Base-by-base conservation (phyloP, 306 rosid genomes). In the Benincasa hispida region DNA sequence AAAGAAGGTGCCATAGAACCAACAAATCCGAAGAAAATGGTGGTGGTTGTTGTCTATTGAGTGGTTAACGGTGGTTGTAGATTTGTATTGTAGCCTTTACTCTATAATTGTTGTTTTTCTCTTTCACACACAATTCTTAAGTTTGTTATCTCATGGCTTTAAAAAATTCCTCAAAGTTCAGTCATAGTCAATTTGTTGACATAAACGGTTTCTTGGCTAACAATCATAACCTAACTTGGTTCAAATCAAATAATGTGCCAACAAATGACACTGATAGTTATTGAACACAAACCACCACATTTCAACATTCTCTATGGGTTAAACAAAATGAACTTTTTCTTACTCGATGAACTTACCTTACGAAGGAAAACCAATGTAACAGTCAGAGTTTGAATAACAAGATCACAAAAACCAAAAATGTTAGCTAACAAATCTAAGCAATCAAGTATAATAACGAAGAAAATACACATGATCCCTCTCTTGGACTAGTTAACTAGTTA, bases 41-140 rank as follows among this genome's bases (percentile, higher is more conserved):
- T 39, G 80, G 86, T 78, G 3, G 86, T 58, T n/a, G n/a, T n/a
- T 85, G 84, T 32, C 35, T 32, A 5, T 32, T 41, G 47, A 86
- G 87, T 60, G 82, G 85, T 82, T 81, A 73, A 82, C 50, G 81
- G 73, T 32, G 75, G 75, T 42, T 45, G 48, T 19, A 19, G 22
- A 37, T 61, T 61, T 15, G 68, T 61, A 27, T 61, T 9, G 3
- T 28, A 27, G 21, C 39, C 68, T 59, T 27, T 59, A 61, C 41
- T 61, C 14, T 28, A 4, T 17, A 35, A 17, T 32, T 10, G 24
- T 37, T 63, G 8, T 27, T 63, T 18, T 8, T 30, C 66, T 59
- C 66, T 62, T 25, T 34, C 47, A 0, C 62, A 9, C 25, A 18
- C 27, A 63, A 8, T 63, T 63, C 27, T 65, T 5, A n/a, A 65